Evolutionary conservation across 257 asterid species (phyloP).

Genomic region (Petunia secreta): DNA sequence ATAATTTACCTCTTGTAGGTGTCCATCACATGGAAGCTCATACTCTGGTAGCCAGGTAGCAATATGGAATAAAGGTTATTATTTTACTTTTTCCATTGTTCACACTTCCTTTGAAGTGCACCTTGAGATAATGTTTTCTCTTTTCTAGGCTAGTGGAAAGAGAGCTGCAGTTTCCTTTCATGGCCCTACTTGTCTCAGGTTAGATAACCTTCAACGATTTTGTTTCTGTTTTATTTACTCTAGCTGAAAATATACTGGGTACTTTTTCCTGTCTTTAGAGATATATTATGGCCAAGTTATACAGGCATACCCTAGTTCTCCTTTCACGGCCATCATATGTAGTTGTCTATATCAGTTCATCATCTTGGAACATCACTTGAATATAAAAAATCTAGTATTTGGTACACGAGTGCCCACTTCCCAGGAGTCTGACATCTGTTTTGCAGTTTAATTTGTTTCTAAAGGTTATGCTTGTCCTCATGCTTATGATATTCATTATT

Average conservation of each 20-base stretch:
- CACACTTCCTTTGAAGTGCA: too few relatives aligned
- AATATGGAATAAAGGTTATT: background rate
- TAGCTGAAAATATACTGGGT: background rate
- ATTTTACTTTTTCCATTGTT: too few relatives aligned
- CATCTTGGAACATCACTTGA: background rate
- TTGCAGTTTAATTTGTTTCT: background rate
- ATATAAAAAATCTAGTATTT: background rate
- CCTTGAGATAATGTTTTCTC: slow-evolving; percentile 12
- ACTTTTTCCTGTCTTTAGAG: background rate
- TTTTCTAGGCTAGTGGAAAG: slow-evolving; percentile 74
- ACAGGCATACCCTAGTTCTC: background rate
- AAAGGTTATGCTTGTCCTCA: background rate
- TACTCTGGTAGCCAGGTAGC: slow-evolving; percentile 91
- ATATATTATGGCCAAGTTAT: background rate
- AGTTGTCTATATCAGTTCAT: background rate
- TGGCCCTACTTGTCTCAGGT: slow-evolving; percentile 98
- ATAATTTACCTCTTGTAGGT: slow-evolving; percentile 76
- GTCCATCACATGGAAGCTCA: slow-evolving; percentile 99
- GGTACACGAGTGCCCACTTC: background rate
- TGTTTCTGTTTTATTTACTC: background rate
- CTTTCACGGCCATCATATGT: background rate
- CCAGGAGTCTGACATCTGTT: background rate
- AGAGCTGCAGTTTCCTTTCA: slow-evolving; percentile 80
- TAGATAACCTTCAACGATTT: slow-evolving; percentile 7
- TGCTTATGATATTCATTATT: background rate